Base-by-base conservation (phyloP, 2,329 filamentous ascomycete genomes). In the Fusarium succisae region DNA sequence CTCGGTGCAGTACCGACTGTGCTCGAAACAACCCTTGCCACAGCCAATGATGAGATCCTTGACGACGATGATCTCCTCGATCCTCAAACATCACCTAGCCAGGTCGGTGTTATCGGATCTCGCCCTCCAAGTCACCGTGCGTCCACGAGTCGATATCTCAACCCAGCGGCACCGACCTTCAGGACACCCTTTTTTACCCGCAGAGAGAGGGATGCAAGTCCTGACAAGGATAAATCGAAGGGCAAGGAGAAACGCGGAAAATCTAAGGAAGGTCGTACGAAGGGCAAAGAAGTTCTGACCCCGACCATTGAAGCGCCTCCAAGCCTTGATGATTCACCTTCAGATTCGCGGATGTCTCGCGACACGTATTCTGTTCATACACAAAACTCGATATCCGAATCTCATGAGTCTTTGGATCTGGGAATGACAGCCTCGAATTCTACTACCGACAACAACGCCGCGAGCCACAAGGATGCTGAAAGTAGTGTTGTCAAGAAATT, bases 111-210 rank as follows among this genome's bases (percentile, higher is more conserved):
- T 2, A 98, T 98, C 74, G 96, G 96, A 30, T 97, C 94, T 53
- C 91, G 92, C 7, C 94, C 93, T 5, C 83, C 84, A 9, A 81
- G 80, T 12, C 73, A 80, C 12, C 76, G 83, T 44, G 85, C 81
- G 22, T 81, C 79, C 81, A 88, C 78, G 85, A 91, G 79, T 82
- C 91, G 81, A 84, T 91, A 82, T 77, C 87, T 98, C 35, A 98
- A 99, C 78, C 96, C 96, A 13, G 90, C 94, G 12, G 96, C 96
- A 1, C 95, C 95, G 14, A 94, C 93, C 2, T 98, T 98, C 80
- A 96, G 93, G 82, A 91, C 88, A 15, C 88, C 91, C 43, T 90
- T 96, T 66, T 89, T 91, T 76, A 86, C 87, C 22, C 83, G 76
- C 70, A 82, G 83, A 76, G 81, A 84, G 8, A 84, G 83, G 62